These are phyloP conservation scores for Eutrema japonicum DNA, from an alignment of 345 rosid species.

Conservation along the genomic window DNA sequence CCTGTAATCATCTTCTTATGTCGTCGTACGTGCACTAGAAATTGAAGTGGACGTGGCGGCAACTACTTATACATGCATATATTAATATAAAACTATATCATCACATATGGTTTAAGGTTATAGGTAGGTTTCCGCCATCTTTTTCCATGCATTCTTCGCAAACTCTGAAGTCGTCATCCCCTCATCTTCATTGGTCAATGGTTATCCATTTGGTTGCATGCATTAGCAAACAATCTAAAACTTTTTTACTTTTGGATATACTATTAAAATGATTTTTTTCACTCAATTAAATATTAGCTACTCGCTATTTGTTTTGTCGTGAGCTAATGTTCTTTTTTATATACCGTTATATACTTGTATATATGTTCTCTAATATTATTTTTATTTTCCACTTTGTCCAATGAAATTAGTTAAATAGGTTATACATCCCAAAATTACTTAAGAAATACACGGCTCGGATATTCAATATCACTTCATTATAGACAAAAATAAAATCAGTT, in stretches of 20 bases:
- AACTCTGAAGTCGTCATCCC: conserved; percentile 23
- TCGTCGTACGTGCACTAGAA: not conserved
- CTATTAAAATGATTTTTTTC: not conserved
- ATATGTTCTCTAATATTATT: not conserved
- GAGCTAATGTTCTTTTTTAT: not conserved
- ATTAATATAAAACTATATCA: not conserved
- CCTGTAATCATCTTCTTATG: conserved; percentile 7
- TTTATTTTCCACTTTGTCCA: not conserved
- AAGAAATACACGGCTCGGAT: not conserved
- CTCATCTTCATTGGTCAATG: not conserved
- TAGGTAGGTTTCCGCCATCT: not conserved
- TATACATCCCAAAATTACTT: not conserved
- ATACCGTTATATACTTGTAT: not conserved
- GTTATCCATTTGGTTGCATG: not conserved
- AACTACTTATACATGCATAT: conserved; percentile 17
- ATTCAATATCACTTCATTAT: not conserved
- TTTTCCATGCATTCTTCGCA: too few relatives aligned
- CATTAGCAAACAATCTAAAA: conserved; percentile 3
- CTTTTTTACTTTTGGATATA: too few relatives aligned
- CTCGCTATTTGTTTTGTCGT: not conserved
- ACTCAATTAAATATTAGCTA: not conserved
- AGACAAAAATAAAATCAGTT: not conserved
- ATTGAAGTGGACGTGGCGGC: conserved; percentile 33
- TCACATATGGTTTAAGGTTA: not conserved
- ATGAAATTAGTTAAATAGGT: not conserved